These are phyloP conservation scores for Fusarium tjaetaba DNA, from an alignment of 2,329 filamentous ascomycete genomes.

Conservation along the genomic window DNA sequence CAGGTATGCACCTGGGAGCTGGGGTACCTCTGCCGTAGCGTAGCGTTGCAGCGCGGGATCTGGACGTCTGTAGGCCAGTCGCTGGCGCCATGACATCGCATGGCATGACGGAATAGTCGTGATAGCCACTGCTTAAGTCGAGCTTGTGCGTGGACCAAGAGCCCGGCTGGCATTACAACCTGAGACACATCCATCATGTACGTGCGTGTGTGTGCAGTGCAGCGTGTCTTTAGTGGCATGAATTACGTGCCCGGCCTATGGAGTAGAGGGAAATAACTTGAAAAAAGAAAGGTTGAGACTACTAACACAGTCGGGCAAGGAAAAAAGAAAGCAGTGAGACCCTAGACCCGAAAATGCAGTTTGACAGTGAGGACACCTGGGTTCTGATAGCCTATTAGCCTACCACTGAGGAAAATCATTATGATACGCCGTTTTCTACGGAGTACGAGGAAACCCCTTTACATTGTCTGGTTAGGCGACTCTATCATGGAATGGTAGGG, in stretches of 20 bases:
- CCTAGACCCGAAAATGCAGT: not conserved
- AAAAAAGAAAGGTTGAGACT: conserved; percentile 18
- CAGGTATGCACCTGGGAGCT: conserved; percentile 5
- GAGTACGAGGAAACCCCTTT: too few relatives aligned
- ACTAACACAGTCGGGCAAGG: conserved; percentile 4
- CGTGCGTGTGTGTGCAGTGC: not conserved
- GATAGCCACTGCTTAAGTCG: not conserved
- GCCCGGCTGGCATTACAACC: conserved; percentile 13
- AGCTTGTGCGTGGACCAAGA: conserved; percentile 2
- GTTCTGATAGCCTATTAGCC: not conserved
- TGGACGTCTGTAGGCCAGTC: conserved; percentile 7
- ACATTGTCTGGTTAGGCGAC: not conserved
- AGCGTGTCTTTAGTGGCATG: conserved; percentile 3
- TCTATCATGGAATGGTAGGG: not conserved
- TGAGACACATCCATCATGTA: conserved; percentile 26
- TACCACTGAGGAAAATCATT: not conserved
- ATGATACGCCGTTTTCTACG: not conserved
- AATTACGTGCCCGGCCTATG: conserved; percentile 14
- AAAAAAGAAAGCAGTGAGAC: conserved; percentile 27
- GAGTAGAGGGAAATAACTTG: conserved; percentile 2
- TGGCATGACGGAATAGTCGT: not conserved
- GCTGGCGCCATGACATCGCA: not conserved
- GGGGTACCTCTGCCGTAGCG: conserved; percentile 16
- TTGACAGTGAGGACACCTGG: not conserved
- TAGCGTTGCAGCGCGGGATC: conserved; percentile 29